Evolutionary conservation across 805 yeast species (phyloP).

Genomic region (Lipomyces mesembrius): DNA sequence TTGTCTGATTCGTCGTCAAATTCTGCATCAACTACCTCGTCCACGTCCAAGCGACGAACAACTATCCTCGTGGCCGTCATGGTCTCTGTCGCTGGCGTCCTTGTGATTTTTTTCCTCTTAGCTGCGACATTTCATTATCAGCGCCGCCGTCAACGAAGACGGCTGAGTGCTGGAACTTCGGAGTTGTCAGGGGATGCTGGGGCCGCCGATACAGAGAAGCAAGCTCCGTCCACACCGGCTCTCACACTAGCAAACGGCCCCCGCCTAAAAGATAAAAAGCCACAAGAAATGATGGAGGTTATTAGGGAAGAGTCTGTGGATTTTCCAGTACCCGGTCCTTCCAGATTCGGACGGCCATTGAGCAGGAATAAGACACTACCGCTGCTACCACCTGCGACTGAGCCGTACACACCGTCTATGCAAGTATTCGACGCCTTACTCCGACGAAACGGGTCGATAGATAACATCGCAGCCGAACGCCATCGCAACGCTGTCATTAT

Average conservation of each 20-base stretch:
- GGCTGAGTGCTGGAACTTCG: background rate
- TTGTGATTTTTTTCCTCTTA: background rate
- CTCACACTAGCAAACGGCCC: background rate
- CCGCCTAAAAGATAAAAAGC: background rate
- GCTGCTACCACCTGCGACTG: background rate
- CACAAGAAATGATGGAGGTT: background rate
- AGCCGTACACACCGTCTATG: background rate
- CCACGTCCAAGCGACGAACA: background rate
- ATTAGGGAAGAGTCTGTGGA: background rate
- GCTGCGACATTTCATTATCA: background rate
- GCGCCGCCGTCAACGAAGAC: background rate
- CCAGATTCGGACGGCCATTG: background rate
- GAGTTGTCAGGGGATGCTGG: background rate
- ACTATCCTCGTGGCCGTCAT: slow-evolving; percentile 6
- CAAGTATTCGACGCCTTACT: background rate
- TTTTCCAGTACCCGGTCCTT: background rate
- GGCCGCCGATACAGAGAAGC: background rate
- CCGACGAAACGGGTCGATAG: background rate
- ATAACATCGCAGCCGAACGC: background rate
- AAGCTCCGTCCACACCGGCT: background rate
- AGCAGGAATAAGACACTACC: background rate
- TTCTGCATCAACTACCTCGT: background rate
- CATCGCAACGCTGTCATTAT: background rate
- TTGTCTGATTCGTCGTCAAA: background rate
- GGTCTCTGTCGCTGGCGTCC: background rate